These are phyloP conservation scores for Argentina anserina DNA, from an alignment of 306 rosid genomes.

Conservation along the genomic window DNA sequence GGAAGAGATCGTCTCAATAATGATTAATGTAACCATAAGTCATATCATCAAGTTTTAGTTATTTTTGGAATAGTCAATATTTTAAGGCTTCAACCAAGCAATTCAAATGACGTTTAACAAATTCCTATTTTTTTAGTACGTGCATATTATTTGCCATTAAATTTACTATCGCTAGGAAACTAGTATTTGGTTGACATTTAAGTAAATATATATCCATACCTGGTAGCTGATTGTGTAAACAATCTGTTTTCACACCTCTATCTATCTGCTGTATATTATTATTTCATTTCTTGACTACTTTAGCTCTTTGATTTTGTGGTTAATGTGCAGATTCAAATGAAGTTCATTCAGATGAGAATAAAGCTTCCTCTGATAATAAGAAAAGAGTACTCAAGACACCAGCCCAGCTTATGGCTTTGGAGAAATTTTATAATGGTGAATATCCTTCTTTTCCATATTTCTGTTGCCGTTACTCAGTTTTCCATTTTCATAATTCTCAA, in stretches of 20 bases:
- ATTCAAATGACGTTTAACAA: background rate
- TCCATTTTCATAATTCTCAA: constrained; percentile 12
- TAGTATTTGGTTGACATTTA: constrained; percentile 7
- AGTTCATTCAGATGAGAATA: constrained; percentile 71
- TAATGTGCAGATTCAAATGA: constrained; percentile 57
- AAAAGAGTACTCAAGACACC: constrained; percentile 91
- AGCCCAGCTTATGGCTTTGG: constrained; percentile 71
- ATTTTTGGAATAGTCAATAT: background rate
- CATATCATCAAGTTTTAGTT: background rate
- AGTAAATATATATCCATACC: background rate
- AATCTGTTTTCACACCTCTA: background rate
- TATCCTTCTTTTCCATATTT: constrained; percentile 15
- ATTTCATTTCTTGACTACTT: constrained; percentile 1
- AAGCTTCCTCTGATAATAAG: constrained; percentile 53
- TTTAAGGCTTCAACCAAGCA: background rate
- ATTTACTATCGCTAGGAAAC: background rate
- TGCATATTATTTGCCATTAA: background rate
- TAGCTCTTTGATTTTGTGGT: constrained; percentile 20
- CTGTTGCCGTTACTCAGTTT: constrained; percentile 11
- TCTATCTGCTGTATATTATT: background rate
- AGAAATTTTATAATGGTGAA: constrained; percentile 79
- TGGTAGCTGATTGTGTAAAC: background rate
- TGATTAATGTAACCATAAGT: background rate
- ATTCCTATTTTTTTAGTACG: background rate
- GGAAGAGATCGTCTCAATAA: background rate